Evolutionary conservation across 768 basidiomycete genomes (phyloP).

Genomic region (Rhodotorula kratochvilovae): DNA sequence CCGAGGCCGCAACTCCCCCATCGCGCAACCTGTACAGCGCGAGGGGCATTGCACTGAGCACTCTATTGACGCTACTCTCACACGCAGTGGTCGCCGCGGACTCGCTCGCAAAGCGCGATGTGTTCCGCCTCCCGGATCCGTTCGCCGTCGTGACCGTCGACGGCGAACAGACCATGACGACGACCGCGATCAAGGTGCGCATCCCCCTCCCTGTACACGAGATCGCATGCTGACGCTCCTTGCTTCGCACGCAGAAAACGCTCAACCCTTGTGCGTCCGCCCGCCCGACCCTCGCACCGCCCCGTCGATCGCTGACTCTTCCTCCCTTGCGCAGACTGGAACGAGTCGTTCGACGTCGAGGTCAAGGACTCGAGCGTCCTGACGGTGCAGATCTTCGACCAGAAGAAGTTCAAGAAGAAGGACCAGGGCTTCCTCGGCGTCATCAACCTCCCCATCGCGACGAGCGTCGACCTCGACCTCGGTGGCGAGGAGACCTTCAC

Average conservation of each 20-base stretch:
- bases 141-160: conserved; percentile 98
- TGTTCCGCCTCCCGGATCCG: conserved; percentile 92
- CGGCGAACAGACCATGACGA: conserved; percentile 93
- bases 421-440: conserved; percentile 98
- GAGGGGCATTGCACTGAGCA: neutral
- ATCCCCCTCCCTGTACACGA: neutral
- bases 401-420: conserved; percentile 95
- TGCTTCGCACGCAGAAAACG: conserved; percentile 25
- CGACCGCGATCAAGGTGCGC: conserved; percentile 76
- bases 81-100: conserved; percentile 71
- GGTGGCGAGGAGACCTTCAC: conserved; percentile 93
- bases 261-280: conserved; percentile 37
- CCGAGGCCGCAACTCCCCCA: neutral
- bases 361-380: conserved; percentile 98
- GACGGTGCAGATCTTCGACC: conserved; percentile 97
- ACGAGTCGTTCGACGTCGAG: conserved; percentile 93
- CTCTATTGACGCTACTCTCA: neutral
- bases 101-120: conserved; percentile 86
- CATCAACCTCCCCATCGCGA: conserved; percentile 86
- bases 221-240: conserved; percentile 52
- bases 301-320: neutral
- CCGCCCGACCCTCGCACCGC: neutral
- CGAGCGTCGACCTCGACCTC: conserved; percentile 83
- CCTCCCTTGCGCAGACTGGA: conserved; percentile 70
- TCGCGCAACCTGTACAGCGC: neutral